Base-by-base conservation (phyloP, 805 yeast species). In the Candida arabinofermentans region DNA sequence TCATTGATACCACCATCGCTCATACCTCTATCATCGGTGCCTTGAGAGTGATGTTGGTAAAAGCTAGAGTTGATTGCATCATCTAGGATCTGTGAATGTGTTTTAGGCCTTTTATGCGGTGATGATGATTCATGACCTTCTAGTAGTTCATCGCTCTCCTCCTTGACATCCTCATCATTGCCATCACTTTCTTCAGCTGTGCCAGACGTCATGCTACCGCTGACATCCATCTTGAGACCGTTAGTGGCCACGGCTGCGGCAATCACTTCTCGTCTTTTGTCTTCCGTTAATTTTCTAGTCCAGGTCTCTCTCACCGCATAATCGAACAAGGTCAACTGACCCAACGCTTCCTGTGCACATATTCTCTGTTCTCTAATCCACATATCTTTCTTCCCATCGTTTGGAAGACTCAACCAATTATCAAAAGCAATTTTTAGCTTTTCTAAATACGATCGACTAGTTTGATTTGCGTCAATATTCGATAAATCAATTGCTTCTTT, bases 361-460 rank as follows among this genome's bases (percentile, higher is more conserved):
- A 55, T 47, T 27, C 75, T 53, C 46, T 69, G 64, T 43, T 73
- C 78, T 8, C 70, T 50, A 2, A 46, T 48, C 79, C 79, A 74
- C 29, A 71, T 59, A n/a, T 66, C 71, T 33, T 54, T 57, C 34
- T 64, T 69, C 1, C 58, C 56, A 3, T 53, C 55, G 17, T 62
- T 65, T 8, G 66, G 44, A 31, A 71, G 40, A 1, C 65, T 56
- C 6, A 57, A 46, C 79, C 79, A 74, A 24, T 66, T 65, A 18
- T 71, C 75, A 27, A 66, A 72, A 0, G 77, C 75, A 0, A 61
- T 64, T n/a, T 62, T 57, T n/a, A 74, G 58, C 45, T 67, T 69
- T 24, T 63, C 63, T 53, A 62, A 59, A 39, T 64, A 60, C 3
- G 46, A 43, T 9, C 43, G 17, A 14, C 16, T 29, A 5, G 18